These are phyloP conservation scores for Aspergillus nanangensis DNA, from an alignment of 495 filamentous ascomycete species.

Conservation along the genomic window DNA sequence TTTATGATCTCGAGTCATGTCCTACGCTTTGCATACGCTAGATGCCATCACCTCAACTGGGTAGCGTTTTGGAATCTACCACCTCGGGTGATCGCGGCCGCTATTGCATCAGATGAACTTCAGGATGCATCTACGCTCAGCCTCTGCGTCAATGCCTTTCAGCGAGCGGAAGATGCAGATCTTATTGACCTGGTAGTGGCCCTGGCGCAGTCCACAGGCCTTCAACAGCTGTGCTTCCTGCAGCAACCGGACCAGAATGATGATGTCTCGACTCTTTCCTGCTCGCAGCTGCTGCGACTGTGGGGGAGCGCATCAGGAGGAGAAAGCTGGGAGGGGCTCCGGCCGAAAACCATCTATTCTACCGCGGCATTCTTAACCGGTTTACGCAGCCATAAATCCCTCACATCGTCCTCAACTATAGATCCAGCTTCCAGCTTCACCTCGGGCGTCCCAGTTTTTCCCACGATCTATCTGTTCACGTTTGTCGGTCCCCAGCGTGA, in stretches of 20 bases:
- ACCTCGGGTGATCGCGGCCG: conserved; percentile 8
- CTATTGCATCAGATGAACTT: conserved; percentile 12
- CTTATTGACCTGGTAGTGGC: conserved; percentile 7
- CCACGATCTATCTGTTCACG: conserved; percentile 10
- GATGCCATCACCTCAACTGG: conserved; percentile 12
- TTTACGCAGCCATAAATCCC: conserved; percentile 6
- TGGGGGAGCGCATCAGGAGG: conserved; percentile 3
- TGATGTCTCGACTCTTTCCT: conserved; percentile 9
- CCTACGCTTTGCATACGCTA: conserved; percentile 12
- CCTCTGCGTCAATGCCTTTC: conserved; percentile 9
- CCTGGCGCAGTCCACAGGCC: conserved; percentile 8
- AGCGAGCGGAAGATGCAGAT: not conserved
- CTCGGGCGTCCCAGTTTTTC: not conserved
- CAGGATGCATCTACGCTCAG: conserved; percentile 13
- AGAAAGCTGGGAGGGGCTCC: conserved; percentile 10
- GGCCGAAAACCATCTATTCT: conserved; percentile 9
- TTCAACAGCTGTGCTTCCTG: conserved; percentile 15
- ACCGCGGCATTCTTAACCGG: conserved; percentile 9
- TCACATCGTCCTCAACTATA: conserved; percentile 1
- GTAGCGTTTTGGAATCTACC: conserved; percentile 10
- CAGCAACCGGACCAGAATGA: conserved; percentile 10
- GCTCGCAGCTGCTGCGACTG: conserved; percentile 1
- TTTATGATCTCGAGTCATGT: conserved; percentile 9
- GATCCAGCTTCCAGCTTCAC: not conserved
- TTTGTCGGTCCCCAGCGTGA: conserved; percentile 6